Evolutionary conservation across 2,329 filamentous ascomycete species (phyloP), one percentile per base, ranked within the genome.

Genomic region (Harringtonia aguacate): DNA sequence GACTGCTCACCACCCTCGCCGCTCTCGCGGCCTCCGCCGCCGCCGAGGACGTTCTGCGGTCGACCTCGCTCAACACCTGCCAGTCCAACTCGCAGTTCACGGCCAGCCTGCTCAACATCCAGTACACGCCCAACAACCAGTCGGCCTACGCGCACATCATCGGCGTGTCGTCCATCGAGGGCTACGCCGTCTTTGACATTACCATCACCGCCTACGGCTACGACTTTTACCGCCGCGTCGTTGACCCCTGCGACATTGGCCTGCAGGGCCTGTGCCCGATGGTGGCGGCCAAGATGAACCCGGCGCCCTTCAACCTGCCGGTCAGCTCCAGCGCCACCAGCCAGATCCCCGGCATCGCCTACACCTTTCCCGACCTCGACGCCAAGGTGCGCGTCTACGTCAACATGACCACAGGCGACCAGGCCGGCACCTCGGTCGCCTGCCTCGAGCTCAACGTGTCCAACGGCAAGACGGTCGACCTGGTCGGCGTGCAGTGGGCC

Each of bases 391-490:
- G 75, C 51, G 77, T 90, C 52, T 78, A 75, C 55, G 80, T 94
- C 68, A 85, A 80, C 56, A 71, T 72, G 48, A 77, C 72, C 3
- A 63, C 72, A 2, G 58, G 58, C 8, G 46, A 50, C 4, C 31
- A 53, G 13, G 61, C 63, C 14, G 65, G 70, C 15, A 60, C 70
- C 37, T 75, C 70, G 49, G 73, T 87, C 40, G 84, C 86, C 44
- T 94, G 86, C 61, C 77, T 94, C 34, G 79, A 89, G 64, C 85
- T 85, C 10, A 72, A 79, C 50, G 70, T 94, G 35, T 86, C 84
- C 43, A 94, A 92, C 60, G 84, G 83, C 48, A 84, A 90, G 62
- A 88, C 84, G 1, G 85, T 92, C 42, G 77, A 90, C 57, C 79
- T 90, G 53, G 75, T 84, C 49, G 84, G 75, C 46, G 84, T 92